These are phyloP conservation scores for Cladosporium phlei DNA, from an alignment of 2,329 filamentous ascomycete genomes.

Conservation along the genomic window DNA sequence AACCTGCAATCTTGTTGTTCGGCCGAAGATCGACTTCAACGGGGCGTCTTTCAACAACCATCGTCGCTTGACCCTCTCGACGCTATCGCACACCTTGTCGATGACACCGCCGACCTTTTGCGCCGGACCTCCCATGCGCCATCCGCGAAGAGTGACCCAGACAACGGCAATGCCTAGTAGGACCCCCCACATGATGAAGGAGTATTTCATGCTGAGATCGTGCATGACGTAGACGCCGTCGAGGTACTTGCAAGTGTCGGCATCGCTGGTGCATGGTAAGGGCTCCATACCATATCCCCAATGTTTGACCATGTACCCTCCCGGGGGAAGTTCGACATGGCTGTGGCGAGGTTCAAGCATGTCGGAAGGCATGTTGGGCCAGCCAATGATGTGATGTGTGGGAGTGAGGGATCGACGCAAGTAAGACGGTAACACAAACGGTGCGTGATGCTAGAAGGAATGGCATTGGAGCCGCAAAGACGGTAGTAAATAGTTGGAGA, in stretches of 20 bases:
- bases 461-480: background rate
- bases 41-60: conserved; percentile 59
- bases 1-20: conserved; percentile 64
- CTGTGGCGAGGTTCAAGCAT: conserved; percentile 6
- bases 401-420: background rate
- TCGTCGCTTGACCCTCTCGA: conserved; percentile 33
- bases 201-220: conserved; percentile 52
- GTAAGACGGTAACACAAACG: background rate
- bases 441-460: background rate
- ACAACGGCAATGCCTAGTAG: conserved; percentile 46
- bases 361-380: conserved; percentile 8
- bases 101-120: conserved; percentile 18
- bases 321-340: conserved; percentile 4
- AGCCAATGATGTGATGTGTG: conserved; percentile 12
- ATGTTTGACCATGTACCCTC: conserved; percentile 30
- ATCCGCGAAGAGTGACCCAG: conserved; percentile 36
- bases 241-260: conserved; percentile 55
- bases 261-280: conserved; percentile 55
- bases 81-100: conserved; percentile 16
- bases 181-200: conserved; percentile 53
- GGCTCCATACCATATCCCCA: conserved; percentile 55
- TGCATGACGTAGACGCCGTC: conserved; percentile 53
- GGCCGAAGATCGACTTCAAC: conserved; percentile 56
- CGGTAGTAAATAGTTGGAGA: no score
- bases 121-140: conserved; percentile 18